Base-by-base conservation (phyloP, 345 rosid genomes). In the Linum lewisii region DNA sequence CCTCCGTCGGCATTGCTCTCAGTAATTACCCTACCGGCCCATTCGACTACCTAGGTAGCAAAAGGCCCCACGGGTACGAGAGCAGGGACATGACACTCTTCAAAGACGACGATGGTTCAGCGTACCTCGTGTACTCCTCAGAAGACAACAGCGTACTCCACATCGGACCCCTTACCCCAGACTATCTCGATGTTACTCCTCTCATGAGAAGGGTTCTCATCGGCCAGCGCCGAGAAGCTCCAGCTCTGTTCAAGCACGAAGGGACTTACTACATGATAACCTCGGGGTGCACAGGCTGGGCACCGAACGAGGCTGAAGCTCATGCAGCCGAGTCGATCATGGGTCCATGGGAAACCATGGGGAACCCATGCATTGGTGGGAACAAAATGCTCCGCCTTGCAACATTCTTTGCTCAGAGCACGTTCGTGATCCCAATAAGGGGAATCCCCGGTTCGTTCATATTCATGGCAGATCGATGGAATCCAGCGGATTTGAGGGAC, bases 401-500 rank as follows among this genome's bases (percentile, higher is more conserved):
- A 20, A 89, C 99, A 2, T 93, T 85, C 71, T 85, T 93, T 58
- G 74, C 99, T 0, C 97, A 93, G 70, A 75, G 97, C 75, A 86
- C 99, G 0, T 85, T 71, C 55, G 91, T 93, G 62, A 58, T 93
- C 70, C 97, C 99, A 2, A 24, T 93, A 61, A 75, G 84, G 0
- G 90, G 93, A 38, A 61, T 89, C 66, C 84, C 90, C 0, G 85
- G 85, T 58, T 66, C 79, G 0, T 89, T 71, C 72, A 86, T 89
- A 52, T 93, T 93, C 71, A 83, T 89, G 90, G 95, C 95, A 3
- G 99, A 93, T 72, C 77, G 99, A 58, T 93, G 97, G 97, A 93
- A 93, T 67, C 97, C 86, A 0, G 91, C 86, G 18, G 89, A 89
- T 57, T 65, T 93, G 71, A 75, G 87, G 81, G 90, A 93, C 62